Base-by-base conservation (phyloP, 352 stramenopile genomes). In the Plasmopara muralis region DNA sequence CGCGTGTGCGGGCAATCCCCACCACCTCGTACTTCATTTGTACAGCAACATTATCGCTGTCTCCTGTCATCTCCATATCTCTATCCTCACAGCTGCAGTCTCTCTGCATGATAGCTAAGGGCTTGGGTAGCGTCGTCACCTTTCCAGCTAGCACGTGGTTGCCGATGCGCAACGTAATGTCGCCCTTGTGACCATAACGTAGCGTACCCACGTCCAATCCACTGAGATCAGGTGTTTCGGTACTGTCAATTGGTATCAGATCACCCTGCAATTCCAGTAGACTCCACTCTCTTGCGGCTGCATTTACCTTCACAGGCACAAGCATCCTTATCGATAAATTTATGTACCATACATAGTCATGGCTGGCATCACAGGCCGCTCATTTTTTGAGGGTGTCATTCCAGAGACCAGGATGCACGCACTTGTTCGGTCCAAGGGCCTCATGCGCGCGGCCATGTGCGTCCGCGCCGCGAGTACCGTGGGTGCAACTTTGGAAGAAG, bases 221-320 rank as follows among this genome's bases (percentile, higher is more conserved):
- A 15, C 57, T 50, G 53, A 90, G 66, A 33, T 73, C 61, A 3
- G 49, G 45, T 5, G 55, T 66, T 12, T 65, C 43, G 5, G 37
- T 30, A 1, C 45, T 57, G 35, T 50, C 38, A 20, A 41, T 43
- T 9, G 70, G 67, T 12, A 94, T 58, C 3, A 94, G 43, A 33
- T 91, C 68, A 15, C 83, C 84, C 50, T 94, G 84, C 29, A 94
- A 75, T 67, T 94, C 84, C 28, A 94, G 62, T 39, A 94, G 52
- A 57, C 74, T 89, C 84, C 84, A 94, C 64, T 90, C 83, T 29
- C 74, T 81, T 13, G 52, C 47, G 25, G 76, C 77, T 40, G 60
- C 73, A 39, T 90, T 70, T 35, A 87, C 76, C 13, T 64, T 57
- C n/a, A 92, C 61, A 0, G 79, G 73, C 48, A 92, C 55, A 18